Evolutionary conservation across 1,284 basidiomycete species (phyloP), one percentile per base, ranked within the genome.

Genomic region (Takashimella tepidaria): DNA sequence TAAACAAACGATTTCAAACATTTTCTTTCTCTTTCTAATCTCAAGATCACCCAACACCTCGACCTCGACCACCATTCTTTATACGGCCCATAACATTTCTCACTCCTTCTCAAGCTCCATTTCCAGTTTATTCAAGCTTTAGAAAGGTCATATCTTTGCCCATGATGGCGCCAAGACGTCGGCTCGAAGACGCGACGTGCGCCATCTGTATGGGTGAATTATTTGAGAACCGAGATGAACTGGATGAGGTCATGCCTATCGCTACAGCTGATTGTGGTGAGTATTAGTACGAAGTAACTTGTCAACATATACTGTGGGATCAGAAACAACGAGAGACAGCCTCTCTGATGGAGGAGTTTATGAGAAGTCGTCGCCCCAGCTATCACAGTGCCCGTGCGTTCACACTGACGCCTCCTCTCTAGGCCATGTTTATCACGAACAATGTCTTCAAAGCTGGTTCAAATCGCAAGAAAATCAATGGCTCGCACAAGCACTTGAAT

Each of bases 381-480:
- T 13, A 5, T 8, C 41, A 13, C n/a, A n/a, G n/a, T n/a, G n/a
- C n/a, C n/a, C n/a, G n/a, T n/a, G n/a, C n/a, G n/a, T n/a, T 11
- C n/a, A 23, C 11, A 41, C 54, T 50, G 8, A 57, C 46, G 11
- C 26, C 42, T 27, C 10, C 27, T n/a, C 22, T 19, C 5, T 52
- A 73, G 71, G 71, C 12, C 71, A 73, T 31, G 69, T 72, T n/a
- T 66, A 67, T 50, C 71, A 73, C 54, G 67, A 72, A 41, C 41
- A 56, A 25, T 73, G 71, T 48, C 41, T 73, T 2, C 41, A 56
- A 0, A 42, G 61, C 23, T 70, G 69, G 68, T 70, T 72, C 60
- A 24, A 45, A n/a, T 55, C 59, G 4, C 67, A 70, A 47, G 51
- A 63, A 1, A 40, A 55, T 10, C 49, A 54, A 25, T 68, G 63